Evolutionary conservation across 352 stramenopile genomes (phyloP), one percentile per base, ranked within the genome.

Genomic region (Pythium insidiosum): DNA sequence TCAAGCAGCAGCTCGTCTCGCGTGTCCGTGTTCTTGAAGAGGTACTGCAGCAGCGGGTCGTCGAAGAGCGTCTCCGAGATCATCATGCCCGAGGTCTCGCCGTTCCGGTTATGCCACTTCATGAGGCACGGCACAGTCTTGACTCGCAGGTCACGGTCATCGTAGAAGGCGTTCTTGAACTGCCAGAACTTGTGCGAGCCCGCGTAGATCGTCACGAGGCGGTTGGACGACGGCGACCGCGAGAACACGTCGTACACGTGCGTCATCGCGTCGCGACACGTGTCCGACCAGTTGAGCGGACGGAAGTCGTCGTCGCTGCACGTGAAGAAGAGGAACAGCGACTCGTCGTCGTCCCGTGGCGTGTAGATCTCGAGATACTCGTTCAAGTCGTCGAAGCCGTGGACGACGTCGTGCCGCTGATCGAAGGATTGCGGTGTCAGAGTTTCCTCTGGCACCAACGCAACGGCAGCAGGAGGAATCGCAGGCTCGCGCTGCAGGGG

Each of bases 251-350:
- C 59, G 40, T 84, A 77, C 13, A 84, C 63, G 21, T 62, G 62
- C 47, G 73, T 61, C 5, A 56, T 58, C 38, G 73, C 68, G 19
- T 58, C 53, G 7, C 39, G 48, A 28, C 71, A 86, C 30, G 65
- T 52, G n/a, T 53, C 50, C 9, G 56, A 73, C 70, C 73, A 86
- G 51, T 86, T 67, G 28, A 68, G 43, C 47, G 56, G 41, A 1
- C 52, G 56, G 16, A 63, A 63, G 26, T 76, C 42, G 18, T 58
- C 56, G 38, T 80, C 66, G 15, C 69, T 78, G 55, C 73, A 87
- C 2, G 63, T 75, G 47, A 87, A 87, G 41, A 83, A 83, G 12
- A 84, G 53, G 42, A 83, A 84, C n/a, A 87, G 42, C 11, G 64
- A 44, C 23, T 82, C 67, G 38, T 58, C 28, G 1, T 42, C 13